Percentiles rank a stretch among this genome's conserved stretches.
Conservation (phyloP, 2,329 filamentous ascomycete genomes). For the Fusarium virguliforme region DNA sequence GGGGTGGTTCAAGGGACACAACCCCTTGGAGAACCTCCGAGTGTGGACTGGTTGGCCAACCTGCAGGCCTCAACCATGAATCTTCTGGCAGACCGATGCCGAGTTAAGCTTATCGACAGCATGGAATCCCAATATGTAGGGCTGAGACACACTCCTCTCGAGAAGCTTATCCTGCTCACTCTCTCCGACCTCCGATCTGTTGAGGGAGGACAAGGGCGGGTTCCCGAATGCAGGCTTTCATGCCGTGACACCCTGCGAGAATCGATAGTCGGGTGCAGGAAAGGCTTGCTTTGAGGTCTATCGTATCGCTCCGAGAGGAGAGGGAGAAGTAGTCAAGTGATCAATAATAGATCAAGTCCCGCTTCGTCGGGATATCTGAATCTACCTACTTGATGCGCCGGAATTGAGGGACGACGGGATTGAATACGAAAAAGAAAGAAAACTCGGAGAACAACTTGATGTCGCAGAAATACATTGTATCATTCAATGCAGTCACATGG, state of each 20-base stretch:
- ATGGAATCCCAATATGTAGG: background rate
- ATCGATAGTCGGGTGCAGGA: background rate
- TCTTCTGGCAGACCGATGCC: background rate
- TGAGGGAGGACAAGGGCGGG: slow-evolving; percentile 1
- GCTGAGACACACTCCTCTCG: background rate
- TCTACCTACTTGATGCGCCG: background rate
- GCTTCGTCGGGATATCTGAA: background rate
- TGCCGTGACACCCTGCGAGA: background rate
- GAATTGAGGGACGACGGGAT: background rate
- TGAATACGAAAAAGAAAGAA: background rate
- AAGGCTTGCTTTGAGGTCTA: background rate
- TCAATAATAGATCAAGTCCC: background rate
- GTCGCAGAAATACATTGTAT: background rate
- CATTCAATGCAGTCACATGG: background rate
- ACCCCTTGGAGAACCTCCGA: background rate
- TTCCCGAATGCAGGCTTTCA: background rate
- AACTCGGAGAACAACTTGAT: background rate
- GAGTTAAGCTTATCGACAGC: background rate
- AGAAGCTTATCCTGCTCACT: background rate
- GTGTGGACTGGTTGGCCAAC: background rate
- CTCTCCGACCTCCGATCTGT: background rate
- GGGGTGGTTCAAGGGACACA: background rate
- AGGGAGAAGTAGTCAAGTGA: background rate
- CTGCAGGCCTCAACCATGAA: background rate
- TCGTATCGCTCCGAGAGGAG: background rate